A percentile compares a stretch with the other conserved stretches of the same genome.
phyloP scores from a whole-genome alignment of 2,329 filamentous ascomycete genomes.

The Xylariales sp. region DNA sequence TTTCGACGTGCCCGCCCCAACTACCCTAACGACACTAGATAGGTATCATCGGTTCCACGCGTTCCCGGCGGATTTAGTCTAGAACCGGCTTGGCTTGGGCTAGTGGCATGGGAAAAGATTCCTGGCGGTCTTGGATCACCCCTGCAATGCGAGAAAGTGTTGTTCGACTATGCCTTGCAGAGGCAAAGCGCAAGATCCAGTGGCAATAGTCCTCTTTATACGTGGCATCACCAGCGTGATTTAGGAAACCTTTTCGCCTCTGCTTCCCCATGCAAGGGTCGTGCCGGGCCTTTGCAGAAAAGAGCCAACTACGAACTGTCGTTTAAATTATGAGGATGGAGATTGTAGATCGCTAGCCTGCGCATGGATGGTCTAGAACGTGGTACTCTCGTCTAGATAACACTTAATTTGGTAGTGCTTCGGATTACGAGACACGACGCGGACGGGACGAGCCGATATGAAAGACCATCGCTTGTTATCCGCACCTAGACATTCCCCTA shows the following conservation, averaged over 20 bases:
- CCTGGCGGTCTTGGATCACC: conserved; percentile 8
- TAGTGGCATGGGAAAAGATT: not conserved
- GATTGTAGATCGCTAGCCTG: conserved; percentile 9
- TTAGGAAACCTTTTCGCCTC: not conserved
- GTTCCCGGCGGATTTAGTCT: conserved; percentile 13
- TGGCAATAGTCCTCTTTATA: conserved; percentile 19
- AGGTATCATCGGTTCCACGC: not conserved
- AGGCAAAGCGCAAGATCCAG: conserved; percentile 19
- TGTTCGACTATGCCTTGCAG: conserved; percentile 19
- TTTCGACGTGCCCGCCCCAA: not conserved
- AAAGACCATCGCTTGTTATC: not conserved
- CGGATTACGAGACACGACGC: not conserved
- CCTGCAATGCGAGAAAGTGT: conserved; percentile 5
- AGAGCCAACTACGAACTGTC: not conserved
- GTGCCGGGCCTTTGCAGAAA: not conserved
- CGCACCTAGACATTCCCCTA: not conserved
- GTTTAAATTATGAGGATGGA: not conserved
- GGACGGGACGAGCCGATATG: not conserved
- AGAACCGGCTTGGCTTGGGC: conserved; percentile 3
- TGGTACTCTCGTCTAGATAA: not conserved
- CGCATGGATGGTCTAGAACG: not conserved
- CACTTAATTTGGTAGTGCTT: not conserved
- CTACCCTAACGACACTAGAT: not conserved
- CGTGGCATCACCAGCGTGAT: conserved; percentile 11
- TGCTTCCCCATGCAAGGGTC: conserved; percentile 2